Evolutionary conservation across 345 rosid species (phyloP), one percentile per base, ranked within the genome.

Genomic region (Clarkia xantiana): DNA sequence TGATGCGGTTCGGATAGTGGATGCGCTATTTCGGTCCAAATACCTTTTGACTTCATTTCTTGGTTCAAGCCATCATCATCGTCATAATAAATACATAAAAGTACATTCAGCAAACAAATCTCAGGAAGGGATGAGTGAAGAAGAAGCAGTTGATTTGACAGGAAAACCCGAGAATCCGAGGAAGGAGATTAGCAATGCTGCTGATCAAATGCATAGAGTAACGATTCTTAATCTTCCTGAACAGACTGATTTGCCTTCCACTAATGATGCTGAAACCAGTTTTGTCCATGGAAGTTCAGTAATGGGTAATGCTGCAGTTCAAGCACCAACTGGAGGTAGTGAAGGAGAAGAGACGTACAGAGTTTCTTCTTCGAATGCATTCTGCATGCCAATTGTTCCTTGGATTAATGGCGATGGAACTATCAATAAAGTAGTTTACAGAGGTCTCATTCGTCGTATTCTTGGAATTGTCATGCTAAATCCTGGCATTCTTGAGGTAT

Each of bases 401-500:
- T 91, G 98, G 98, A 63, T 86, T 53, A 86, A 86, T 65, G 96
- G 86, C 55, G 86, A 91, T 72, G 94, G 93, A 52, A 77, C 83
- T 34, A 58, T 75, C 62, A 91, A 91, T 61, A 75, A 47, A 46
- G 48, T 51, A 44, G 81, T 86, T 42, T 84, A 76, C 59, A 62
- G 69, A 66, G 98, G 93, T 59, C 87, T 91, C 49, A 29, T 78
- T 25, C 94, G 93, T 29, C 86, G 82, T 51, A 67, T 81, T 67
- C 79, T 91, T 63, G 96, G 96, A 15, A 76, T 68, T 7, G 87
- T 84, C 68, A 75, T 86, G 96, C 89, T 75, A 70, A 76, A 78
- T 69, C 94, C 96, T 57, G 96, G 94, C 46, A 78, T 84, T 56
- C 62, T 71, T 54, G 89, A 86, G 94, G 98, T 86, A n/a, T n/a